Conservation (phyloP, 2,329 filamentous ascomycete genomes). For the Colletotrichum higginsianum region DNA sequence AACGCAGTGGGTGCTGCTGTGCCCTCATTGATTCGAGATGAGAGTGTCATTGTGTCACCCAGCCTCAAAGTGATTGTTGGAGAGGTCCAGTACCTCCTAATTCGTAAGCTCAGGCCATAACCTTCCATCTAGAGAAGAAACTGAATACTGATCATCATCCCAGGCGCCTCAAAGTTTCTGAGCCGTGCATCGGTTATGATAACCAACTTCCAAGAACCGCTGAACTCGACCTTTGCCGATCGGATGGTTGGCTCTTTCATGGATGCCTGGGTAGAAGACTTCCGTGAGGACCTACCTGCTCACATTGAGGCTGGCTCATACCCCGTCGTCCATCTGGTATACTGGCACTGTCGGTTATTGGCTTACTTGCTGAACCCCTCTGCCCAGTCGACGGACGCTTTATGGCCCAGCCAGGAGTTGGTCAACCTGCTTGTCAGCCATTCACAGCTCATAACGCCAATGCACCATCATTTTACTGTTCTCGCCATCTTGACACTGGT, state of each 20-base stretch:
- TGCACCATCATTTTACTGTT: conserved; percentile 77
- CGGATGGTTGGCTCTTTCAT: conserved; percentile 64
- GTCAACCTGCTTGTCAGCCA: conserved; percentile 71
- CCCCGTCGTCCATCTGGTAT: conserved; percentile 75
- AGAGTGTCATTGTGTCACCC: conserved; percentile 71
- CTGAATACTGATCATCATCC: background rate
- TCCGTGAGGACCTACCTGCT: conserved; percentile 74
- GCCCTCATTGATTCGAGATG: conserved; percentile 74
- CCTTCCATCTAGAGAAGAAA: background rate
- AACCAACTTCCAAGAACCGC: conserved; percentile 44
- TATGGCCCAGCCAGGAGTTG: conserved; percentile 73
- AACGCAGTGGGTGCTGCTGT: conserved; percentile 77
- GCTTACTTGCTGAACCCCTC: conserved; percentile 72
- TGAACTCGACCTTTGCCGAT: conserved; percentile 30
- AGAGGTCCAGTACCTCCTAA: conserved; percentile 74
- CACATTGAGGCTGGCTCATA: conserved; percentile 66
- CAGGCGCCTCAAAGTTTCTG: conserved; percentile 72
- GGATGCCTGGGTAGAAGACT: conserved; percentile 74
- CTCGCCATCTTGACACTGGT: conserved; percentile 73
- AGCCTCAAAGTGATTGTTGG: conserved; percentile 74
- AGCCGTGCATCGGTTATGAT: conserved; percentile 57
- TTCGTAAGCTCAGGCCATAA: conserved; percentile 66
- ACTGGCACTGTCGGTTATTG: conserved; percentile 79
- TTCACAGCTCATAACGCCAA: conserved; percentile 70
- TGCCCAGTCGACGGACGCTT: conserved; percentile 68